Percentiles rank a stretch among this genome's conserved stretches.
Conservation (phyloP, 1,284 basidiomycete genomes). For the Calocybe gambosa region DNA sequence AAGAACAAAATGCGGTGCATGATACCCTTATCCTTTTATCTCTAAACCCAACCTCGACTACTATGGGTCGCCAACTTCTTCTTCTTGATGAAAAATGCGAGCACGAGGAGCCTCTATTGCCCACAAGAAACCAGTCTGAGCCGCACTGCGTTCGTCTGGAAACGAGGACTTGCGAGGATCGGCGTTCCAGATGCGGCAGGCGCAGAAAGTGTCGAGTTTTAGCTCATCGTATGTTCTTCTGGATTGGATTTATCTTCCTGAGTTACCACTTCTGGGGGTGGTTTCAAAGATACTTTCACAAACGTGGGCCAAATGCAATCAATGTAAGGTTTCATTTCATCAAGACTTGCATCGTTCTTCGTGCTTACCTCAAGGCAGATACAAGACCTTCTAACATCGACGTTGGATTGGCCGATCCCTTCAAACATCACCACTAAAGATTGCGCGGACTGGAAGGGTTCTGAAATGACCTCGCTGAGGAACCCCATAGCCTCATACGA, state of each 20-base stretch:
- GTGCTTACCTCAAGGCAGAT: neutral
- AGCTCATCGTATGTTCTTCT: neutral
- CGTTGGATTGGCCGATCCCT: slow-evolving; percentile 9
- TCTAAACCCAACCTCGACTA: neutral
- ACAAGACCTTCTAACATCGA: neutral
- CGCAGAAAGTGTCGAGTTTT: neutral
- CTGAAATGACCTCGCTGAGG: neutral
- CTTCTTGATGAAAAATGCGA: slow-evolving; percentile 8
- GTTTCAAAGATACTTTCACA: neutral
- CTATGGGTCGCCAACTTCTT: slow-evolving; percentile 8
- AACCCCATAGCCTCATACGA: neutral
- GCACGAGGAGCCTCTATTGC: neutral
- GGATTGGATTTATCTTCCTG: slow-evolving; percentile 1
- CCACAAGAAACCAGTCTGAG: neutral
- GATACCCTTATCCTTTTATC: too few relatives aligned
- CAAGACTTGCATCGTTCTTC: neutral
- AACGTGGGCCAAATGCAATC: neutral
- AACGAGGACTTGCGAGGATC: neutral
- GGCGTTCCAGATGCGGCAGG: neutral
- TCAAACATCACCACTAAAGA: slow-evolving; percentile 13
- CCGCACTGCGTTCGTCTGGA: neutral
- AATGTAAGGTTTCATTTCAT: neutral
- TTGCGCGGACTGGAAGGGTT: slow-evolving; percentile 12
- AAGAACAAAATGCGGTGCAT: too few relatives aligned
- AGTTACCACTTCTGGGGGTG: neutral